Evolutionary conservation across 768 basidiomycete genomes (phyloP), one percentile per base, ranked within the genome.

Genomic region (Rubroboletus pulcherrimus): DNA sequence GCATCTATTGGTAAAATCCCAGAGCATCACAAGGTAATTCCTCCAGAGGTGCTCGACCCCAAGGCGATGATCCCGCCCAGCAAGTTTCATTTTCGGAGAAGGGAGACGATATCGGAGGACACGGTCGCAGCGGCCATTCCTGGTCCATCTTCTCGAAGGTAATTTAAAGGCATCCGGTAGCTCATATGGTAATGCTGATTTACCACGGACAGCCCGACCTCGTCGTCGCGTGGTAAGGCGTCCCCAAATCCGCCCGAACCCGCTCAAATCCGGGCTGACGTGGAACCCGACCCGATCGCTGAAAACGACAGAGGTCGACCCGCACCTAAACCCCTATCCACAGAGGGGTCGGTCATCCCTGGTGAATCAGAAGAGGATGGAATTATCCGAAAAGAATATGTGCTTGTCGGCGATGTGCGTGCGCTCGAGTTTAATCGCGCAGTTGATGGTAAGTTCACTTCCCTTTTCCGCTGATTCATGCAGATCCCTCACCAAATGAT

Each of bases 341-440:
- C 84, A 39, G 79, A 82, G 38, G 83, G 79, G 2, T 90, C 89
- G 0, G 70, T 81, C 54, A 91, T 91, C 49, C 89, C 89, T 11
- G 90, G 90, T 4, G 89, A 92, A 68, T 88, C 86, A 0, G 90
- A 91, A 64, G 89, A 92, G 66, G 89, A 91, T 65, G 88, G 88
- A 0, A 75, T 86, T 48, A 77, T 92, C 47, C 80, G 87, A 50
- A 81, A 85, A 58, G 96, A 98, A 65, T 99, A 99, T 63, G 96
- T 98, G 0, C 81, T 99, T 1, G 91, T 98, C 1, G 94, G 89
- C 41, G 93, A 99, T 70, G 84, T 82, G 51, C 80, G 87, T 48
- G 91, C 91, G 2, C 89, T 98, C 3, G 95, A 98, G 68, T 92
- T 98, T 69, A 93, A 92, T 68, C 84, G 85, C 15, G 83, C 93